Evolutionary conservation across 169 alveolate species (phyloP), one percentile per base, ranked within the genome.

Genomic region (Plasmodium knowlesi): DNA sequence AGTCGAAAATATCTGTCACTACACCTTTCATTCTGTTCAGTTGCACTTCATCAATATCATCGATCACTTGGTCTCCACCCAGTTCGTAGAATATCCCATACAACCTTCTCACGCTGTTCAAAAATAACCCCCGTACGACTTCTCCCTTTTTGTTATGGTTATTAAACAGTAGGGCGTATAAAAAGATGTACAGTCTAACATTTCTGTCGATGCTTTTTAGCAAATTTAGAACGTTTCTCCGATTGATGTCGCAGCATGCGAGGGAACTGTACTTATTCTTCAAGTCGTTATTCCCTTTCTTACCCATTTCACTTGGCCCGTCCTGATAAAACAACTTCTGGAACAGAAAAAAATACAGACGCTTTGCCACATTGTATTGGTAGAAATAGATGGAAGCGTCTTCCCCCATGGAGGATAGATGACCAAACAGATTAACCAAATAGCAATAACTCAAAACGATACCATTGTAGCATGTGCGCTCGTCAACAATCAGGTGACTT

Each of bases 341-440:
- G 57, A 81, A 91, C 50, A 91, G 72, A 82, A 91, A 91, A 50
- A 91, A 91, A 91, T 91, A 91, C 61, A 91, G 71, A 3, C 95
- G 53, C 41, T 91, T 91, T 8, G 92, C 95, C 39, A 91, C 83
- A 50, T 82, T 91, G 25, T 82, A 91, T 10, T 91, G 92, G 74
- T 91, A 91, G 61, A 91, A 91, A 34, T 91, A 91, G n/a, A 91
- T 82, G 8, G 86, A 71, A 30, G 92, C 67, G 53, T 81, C 84
- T 46, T 91, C 95, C n/a, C 78, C 41, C 92, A 81, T 91, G 16
- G 12, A 3, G 1, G 91, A 70, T 39, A 91, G 53, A 53, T 91
- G 83, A 70, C 3, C 71, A 91, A 91, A 91, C 57, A 91, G 71
- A 43, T 91, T 30, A 34, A 82, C 57, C 25, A 91, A 91, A 72